phyloP scores from a whole-genome alignment of 257 asterid genomes.

The Scutellaria barbata region DNA sequence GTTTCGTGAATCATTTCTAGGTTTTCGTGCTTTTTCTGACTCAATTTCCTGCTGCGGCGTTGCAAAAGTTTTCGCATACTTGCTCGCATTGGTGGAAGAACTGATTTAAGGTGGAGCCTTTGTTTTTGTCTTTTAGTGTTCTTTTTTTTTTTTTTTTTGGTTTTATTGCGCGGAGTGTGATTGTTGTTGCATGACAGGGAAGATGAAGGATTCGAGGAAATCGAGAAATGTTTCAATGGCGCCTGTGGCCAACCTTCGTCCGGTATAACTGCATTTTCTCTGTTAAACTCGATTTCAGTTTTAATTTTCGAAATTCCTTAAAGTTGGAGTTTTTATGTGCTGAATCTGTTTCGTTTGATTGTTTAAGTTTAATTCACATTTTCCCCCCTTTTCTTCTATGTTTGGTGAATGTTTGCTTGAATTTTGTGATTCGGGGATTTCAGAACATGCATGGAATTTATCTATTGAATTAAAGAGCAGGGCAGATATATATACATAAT shows the following conservation, averaged over 20 bases:
- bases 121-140: no score
- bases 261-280: slow-evolving; percentile 26
- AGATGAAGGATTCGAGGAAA: slow-evolving; percentile 17
- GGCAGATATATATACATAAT: not conserved
- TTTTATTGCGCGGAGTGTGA: not conserved
- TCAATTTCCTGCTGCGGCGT: no score
- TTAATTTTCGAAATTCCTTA: not conserved
- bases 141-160: no score
- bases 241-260: slow-evolving; percentile 23
- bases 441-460: not conserved
- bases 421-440: not conserved
- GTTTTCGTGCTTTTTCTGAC: no score
- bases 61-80: no score
- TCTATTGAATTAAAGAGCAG: not conserved
- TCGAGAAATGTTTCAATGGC: slow-evolving; percentile 2
- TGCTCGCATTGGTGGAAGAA: no score
- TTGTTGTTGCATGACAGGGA: not conserved
- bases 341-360: not conserved
- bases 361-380: no score
- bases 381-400: not conserved
- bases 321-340: not conserved
- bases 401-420: slow-evolving; percentile 9
- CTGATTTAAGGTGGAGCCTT: no score
- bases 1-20: no score
- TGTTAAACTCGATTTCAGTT: not conserved